phyloP scores from a whole-genome alignment of 2,329 filamentous ascomycete genomes.

The Colletotrichum caudatum region DNA sequence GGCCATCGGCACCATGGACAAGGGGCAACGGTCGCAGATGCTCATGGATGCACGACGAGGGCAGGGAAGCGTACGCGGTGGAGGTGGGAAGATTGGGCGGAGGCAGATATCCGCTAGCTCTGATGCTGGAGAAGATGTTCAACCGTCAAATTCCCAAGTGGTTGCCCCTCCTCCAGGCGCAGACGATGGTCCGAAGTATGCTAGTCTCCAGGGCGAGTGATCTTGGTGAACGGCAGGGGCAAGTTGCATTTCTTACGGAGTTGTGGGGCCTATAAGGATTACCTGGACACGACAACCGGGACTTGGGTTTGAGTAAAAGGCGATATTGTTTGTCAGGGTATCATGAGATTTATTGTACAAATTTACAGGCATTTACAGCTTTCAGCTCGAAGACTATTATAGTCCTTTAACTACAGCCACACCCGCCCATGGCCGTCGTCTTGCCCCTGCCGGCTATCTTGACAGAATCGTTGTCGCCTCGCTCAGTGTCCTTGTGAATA shows the following conservation, averaged over 20 bases:
- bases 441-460: slow-evolving; percentile 66
- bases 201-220: slow-evolving; percentile 86
- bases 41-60: slow-evolving; percentile 75
- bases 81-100: slow-evolving; percentile 37
- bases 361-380: slow-evolving; percentile 8
- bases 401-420: slow-evolving; percentile 50
- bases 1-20: slow-evolving; percentile 90
- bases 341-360: slow-evolving; percentile 38
- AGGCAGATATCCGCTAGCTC: slow-evolving; percentile 33
- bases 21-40: slow-evolving; percentile 84
- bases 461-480: slow-evolving; percentile 92
- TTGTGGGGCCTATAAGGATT: slow-evolving; percentile 18
- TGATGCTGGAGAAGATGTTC: slow-evolving; percentile 14
- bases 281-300: background rate
- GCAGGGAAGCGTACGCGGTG: slow-evolving; percentile 52
- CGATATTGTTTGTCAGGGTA: slow-evolving; percentile 34
- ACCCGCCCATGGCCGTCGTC: slow-evolving; percentile 48
- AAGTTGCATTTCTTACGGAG: slow-evolving; percentile 22
- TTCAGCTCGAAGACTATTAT: slow-evolving; percentile 40
- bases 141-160: slow-evolving; percentile 56
- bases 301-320: slow-evolving; percentile 5
- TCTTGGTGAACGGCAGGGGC: background rate
- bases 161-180: slow-evolving; percentile 81
- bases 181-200: slow-evolving; percentile 80
- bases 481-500: slow-evolving; percentile 92